phyloP scores from a whole-genome alignment of 2,329 filamentous ascomycete species.

The Phoma sp. region DNA sequence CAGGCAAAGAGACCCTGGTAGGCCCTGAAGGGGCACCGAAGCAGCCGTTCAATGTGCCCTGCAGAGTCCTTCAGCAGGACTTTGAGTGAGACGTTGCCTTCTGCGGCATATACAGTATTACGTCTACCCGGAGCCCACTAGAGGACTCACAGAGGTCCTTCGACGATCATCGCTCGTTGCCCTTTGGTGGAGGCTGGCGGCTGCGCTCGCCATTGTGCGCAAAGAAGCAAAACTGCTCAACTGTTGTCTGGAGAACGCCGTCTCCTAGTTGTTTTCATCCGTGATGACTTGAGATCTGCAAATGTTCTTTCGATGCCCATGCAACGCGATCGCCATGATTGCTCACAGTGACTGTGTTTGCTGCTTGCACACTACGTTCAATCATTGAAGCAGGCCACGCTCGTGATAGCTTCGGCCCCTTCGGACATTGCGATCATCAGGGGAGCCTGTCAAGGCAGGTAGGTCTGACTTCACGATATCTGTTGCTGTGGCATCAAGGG shows the following conservation, averaged over 20 bases:
- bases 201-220: not conserved
- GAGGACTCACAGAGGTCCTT: not conserved
- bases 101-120: not conserved
- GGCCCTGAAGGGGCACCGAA: slow-evolving; percentile 1
- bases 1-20: slow-evolving; percentile 1
- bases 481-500: slow-evolving; percentile 3
- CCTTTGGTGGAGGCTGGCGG: not conserved
- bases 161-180: slow-evolving; percentile 2
- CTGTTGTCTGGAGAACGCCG: not conserved
- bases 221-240: not conserved
- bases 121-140: not conserved
- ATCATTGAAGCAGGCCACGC: not conserved
- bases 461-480: not conserved
- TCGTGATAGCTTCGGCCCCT: slow-evolving; percentile 1
- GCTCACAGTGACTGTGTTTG: not conserved
- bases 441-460: not conserved
- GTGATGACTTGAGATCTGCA: not conserved
- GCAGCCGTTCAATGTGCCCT: slow-evolving; percentile 4
- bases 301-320: not conserved
- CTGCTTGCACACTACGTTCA: slow-evolving; percentile 4
- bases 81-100: not conserved
- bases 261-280: not conserved
- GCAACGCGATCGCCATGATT: not conserved
- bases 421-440: slow-evolving; percentile 13
- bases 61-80: slow-evolving; percentile 1